These are phyloP conservation scores for Sugiyamaella novakii DNA, from an alignment of 1,139 yeast genomes.

Conservation along the genomic window DNA sequence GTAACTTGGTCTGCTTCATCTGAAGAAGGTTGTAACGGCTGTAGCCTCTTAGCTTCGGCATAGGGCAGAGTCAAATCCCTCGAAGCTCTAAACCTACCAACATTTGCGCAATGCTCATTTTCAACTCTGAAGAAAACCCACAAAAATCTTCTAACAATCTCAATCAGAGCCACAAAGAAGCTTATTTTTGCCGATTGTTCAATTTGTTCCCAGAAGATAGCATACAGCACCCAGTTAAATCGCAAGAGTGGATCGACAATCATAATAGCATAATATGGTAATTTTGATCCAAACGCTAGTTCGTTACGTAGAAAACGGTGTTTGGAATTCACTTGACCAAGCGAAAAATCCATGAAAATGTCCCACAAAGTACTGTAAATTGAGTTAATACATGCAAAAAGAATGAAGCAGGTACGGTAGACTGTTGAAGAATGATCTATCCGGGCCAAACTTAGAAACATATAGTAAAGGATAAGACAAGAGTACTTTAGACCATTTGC, in stretches of 20 bases:
- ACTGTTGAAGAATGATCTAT: constrained; percentile 50
- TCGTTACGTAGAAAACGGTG: constrained; percentile 69
- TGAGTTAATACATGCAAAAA: constrained; percentile 75
- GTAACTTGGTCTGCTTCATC: not conserved
- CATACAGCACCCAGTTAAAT: constrained; percentile 89
- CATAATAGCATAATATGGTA: constrained; percentile 74
- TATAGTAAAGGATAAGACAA: constrained; percentile 66
- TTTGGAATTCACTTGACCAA: constrained; percentile 64
- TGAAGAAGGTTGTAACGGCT: not conserved
- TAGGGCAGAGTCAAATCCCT: constrained; percentile 87
- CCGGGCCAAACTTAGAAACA: constrained; percentile 78
- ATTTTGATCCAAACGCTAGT: constrained; percentile 60
- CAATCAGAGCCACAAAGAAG: constrained; percentile 80
- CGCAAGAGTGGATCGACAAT: constrained; percentile 70
- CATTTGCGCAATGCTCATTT: constrained; percentile 93
- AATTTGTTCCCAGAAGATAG: constrained; percentile 65
- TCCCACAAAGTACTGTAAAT: constrained; percentile 80
- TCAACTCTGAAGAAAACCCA: constrained; percentile 95
- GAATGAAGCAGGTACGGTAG: constrained; percentile 62
- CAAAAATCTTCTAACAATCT: constrained; percentile 73
- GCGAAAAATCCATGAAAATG: constrained; percentile 92
- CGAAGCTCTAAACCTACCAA: constrained; percentile 78
- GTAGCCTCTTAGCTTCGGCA: constrained; percentile 29
- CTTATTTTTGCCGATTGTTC: constrained; percentile 93
- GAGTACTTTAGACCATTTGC: constrained; percentile 85